These are phyloP conservation scores for Orychophragmus violaceus DNA, from an alignment of 345 rosid genomes.

Conservation along the genomic window DNA sequence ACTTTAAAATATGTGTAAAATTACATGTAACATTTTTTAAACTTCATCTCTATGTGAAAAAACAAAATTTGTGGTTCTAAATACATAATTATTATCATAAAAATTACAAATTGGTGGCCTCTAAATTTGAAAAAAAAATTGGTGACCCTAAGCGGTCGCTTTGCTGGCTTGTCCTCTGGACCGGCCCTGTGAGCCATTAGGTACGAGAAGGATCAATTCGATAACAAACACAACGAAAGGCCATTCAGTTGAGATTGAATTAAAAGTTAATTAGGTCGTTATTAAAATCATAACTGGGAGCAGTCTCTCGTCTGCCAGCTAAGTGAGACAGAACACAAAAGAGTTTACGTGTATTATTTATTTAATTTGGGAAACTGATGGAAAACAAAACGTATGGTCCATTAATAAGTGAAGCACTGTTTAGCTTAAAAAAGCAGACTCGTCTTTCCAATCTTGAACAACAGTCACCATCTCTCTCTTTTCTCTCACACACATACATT, in stretches of 20 bases:
- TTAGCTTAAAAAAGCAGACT: conserved; percentile 22
- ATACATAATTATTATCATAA: too few relatives aligned
- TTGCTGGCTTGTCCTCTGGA: too few relatives aligned
- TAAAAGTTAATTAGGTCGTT: neutral
- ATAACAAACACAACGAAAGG: neutral
- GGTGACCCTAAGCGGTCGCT: too few relatives aligned
- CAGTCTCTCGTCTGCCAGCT: conserved; percentile 11
- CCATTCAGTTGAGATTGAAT: neutral
- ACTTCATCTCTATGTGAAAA: too few relatives aligned
- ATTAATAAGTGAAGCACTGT: conserved; percentile 17
- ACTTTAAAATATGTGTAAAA: too few relatives aligned
- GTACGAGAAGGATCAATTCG: neutral
- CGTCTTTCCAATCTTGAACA: conserved; percentile 28
- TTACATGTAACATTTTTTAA: too few relatives aligned
- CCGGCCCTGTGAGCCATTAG: neutral
- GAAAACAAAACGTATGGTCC: conserved; percentile 15
- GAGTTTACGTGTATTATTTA: neutral
- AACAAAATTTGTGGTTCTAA: too few relatives aligned
- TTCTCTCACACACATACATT: conserved; percentile 1
- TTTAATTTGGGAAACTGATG: neutral
- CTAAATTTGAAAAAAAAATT: too few relatives aligned
- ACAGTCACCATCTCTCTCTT: neutral
- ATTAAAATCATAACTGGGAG: neutral
- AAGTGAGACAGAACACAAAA: conserved; percentile 6
- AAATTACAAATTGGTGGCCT: too few relatives aligned